Base-by-base conservation (phyloP, 306 rosid species). In the Carpinus fangiana region DNA sequence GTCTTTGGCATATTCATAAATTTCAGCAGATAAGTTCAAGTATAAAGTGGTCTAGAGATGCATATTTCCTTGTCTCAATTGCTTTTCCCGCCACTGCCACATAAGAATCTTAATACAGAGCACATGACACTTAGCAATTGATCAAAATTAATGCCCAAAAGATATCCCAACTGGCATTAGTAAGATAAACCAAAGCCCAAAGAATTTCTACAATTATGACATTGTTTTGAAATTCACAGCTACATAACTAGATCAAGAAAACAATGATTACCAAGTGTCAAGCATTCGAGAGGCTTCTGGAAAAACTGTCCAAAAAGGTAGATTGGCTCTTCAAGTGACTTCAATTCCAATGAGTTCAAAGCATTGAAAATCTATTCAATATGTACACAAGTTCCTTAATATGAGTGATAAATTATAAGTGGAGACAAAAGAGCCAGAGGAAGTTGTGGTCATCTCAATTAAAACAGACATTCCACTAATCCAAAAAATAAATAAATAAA, bases 251-350 rank as follows among this genome's bases (percentile, higher is more conserved):
- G 61, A 74, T 26, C 54, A 67, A 59, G 65, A 65, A 57, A 52
- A 70, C 43, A 21, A 16, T 28, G 82, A 79, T 83, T 88, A 94
- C 98, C 98, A 72, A 94, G 88, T 64, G 98, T 94, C 83, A 94
- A 86, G 92, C 97, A 90, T 83, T 89, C 95, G 46, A 87, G 52
- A 1, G 98, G 97, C 91, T 89, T 94, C 89, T 85, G 91, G 61
- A 94, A 90, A 83, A 94, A 94, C 85, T 94, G 98, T 80, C 97
- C 93, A 12, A 92, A 90, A 82, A 92, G 98, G 86, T 94, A 94
- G 87, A 92, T 87, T 47, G 98, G 98, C 89, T 94, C 98, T 86
- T 94, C 98, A 2, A 94, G 92, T 23, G 97, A 94, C 89, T 94
- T 94, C 87, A 92, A 70, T 82, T 94, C 97, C 91, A 94, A 86